These are phyloP conservation scores for Clathrospora elynae DNA, from an alignment of 2,329 filamentous ascomycete species.

Conservation along the genomic window DNA sequence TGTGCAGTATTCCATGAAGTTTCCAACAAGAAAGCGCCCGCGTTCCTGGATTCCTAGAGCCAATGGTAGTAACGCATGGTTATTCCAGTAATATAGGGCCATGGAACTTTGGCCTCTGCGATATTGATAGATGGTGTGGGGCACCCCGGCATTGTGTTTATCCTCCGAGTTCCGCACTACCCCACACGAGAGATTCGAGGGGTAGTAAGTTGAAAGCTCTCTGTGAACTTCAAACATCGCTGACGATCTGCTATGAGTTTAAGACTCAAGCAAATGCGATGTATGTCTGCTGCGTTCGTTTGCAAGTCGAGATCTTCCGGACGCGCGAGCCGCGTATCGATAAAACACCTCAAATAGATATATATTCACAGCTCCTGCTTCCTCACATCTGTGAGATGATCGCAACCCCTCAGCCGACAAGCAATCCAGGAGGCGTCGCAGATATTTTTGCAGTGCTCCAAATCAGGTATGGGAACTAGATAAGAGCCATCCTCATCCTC, in stretches of 20 bases:
- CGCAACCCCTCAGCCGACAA: slow-evolving; percentile 18
- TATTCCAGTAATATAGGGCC: slow-evolving; percentile 2
- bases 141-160: slow-evolving; percentile 14
- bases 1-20: background rate
- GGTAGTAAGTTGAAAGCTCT: too few relatives aligned
- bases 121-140: slow-evolving; percentile 19
- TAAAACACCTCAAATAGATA: background rate
- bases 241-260: too few relatives aligned
- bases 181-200: slow-evolving; percentile 6
- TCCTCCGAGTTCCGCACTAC: background rate
- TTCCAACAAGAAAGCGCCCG: background rate
- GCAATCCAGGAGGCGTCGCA: slow-evolving; percentile 24
- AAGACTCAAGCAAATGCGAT: too few relatives aligned
- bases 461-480: too few relatives aligned
- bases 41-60: slow-evolving; percentile 1
- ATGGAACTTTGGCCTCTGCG: background rate
- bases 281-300: too few relatives aligned
- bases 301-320: too few relatives aligned
- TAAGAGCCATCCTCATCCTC: slow-evolving; percentile 23
- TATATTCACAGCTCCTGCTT: slow-evolving; percentile 15
- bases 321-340: too few relatives aligned
- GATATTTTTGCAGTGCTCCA: slow-evolving; percentile 21
- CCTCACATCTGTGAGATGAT: slow-evolving; percentile 14
- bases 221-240: too few relatives aligned
- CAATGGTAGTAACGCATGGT: slow-evolving; percentile 1